phyloP scores from a whole-genome alignment of 2,329 filamentous ascomycete species.

The Orbilia javanica region DNA sequence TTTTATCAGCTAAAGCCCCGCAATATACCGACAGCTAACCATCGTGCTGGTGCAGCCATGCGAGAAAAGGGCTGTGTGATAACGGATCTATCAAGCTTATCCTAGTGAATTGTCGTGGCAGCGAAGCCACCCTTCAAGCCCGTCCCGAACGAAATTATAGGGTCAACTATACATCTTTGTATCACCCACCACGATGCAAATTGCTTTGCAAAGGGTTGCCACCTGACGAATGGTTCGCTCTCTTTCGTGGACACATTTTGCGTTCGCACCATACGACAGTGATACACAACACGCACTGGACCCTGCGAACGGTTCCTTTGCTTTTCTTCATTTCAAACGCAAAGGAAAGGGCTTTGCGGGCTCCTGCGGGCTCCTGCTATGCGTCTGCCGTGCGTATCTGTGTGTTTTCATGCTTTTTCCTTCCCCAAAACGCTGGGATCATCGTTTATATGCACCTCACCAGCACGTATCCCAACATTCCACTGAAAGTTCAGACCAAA shows the following conservation, averaged over 20 bases:
- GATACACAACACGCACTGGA: constrained; percentile 6
- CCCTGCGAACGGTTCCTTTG: constrained; percentile 20
- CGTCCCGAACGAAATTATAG: constrained; percentile 21
- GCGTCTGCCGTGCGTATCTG: constrained; percentile 35
- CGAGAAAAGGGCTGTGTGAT: constrained; percentile 26
- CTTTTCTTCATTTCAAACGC: constrained; percentile 12
- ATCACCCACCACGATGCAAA: constrained; percentile 10
- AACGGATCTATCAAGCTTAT: constrained; percentile 41
- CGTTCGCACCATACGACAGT: not conserved
- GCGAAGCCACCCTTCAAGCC: constrained; percentile 24
- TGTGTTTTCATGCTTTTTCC: constrained; percentile 28
- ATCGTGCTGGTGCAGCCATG: constrained; percentile 15
- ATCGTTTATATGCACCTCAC: constrained; percentile 29
- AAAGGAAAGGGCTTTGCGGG: constrained; percentile 2
- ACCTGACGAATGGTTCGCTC: constrained; percentile 26
- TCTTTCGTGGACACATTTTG: constrained; percentile 15
- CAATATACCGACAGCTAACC: constrained; percentile 4
- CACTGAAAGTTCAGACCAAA: constrained; percentile 56
- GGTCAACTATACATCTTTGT: constrained; percentile 24
- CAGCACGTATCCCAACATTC: not conserved
- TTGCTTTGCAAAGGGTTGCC: not conserved
- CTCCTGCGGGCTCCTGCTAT: constrained; percentile 13
- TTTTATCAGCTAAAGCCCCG: constrained; percentile 14
- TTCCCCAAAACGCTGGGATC: constrained; percentile 33
- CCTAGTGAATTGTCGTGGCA: constrained; percentile 16